Evolutionary conservation across 1,139 yeast species (phyloP).

Genomic region (Scheffersomyces segobiensis): DNA sequence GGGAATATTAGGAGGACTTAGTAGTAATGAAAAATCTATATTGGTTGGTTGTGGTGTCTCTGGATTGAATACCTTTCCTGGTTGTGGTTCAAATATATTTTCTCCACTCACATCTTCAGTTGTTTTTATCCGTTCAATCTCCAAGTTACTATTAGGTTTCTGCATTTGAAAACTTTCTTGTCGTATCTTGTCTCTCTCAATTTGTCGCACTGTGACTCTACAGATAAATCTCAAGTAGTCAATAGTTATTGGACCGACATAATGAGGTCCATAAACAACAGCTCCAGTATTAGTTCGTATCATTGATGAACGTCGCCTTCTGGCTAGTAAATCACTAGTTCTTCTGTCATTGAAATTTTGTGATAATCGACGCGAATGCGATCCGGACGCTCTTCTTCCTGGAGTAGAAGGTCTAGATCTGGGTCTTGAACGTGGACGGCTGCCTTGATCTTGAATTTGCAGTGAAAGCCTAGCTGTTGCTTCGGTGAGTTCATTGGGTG

Average conservation of each 20-base stretch:
- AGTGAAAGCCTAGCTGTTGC: constrained; percentile 20
- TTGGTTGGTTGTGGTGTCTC: neutral
- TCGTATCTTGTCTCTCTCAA: constrained; percentile 12
- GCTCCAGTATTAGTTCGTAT: constrained; percentile 25
- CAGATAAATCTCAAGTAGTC: constrained; percentile 41
- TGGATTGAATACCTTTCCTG: neutral
- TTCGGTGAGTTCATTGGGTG: constrained; percentile 28
- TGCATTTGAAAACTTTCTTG: neutral
- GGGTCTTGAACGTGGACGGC: constrained; percentile 7
- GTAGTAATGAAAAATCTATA: neutral
- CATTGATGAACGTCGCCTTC: constrained; percentile 35
- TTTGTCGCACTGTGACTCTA: constrained; percentile 28
- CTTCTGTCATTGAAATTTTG: constrained; percentile 1
- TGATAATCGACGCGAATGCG: neutral
- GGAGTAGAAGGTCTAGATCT: constrained; percentile 11
- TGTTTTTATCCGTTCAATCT: neutral
- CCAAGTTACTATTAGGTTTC: constrained; percentile 4
- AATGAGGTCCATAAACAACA: constrained; percentile 28
- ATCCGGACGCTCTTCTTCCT: neutral
- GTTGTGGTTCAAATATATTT: neutral
- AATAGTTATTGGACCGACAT: constrained; percentile 41
- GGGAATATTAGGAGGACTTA: neutral
- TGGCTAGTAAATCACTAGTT: constrained; percentile 3
- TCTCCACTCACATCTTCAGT: neutral
- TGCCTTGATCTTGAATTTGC: constrained; percentile 9